phyloP scores from a whole-genome alignment of 495 filamentous ascomycete genomes.

The Hapsidospora chrysogenum region DNA sequence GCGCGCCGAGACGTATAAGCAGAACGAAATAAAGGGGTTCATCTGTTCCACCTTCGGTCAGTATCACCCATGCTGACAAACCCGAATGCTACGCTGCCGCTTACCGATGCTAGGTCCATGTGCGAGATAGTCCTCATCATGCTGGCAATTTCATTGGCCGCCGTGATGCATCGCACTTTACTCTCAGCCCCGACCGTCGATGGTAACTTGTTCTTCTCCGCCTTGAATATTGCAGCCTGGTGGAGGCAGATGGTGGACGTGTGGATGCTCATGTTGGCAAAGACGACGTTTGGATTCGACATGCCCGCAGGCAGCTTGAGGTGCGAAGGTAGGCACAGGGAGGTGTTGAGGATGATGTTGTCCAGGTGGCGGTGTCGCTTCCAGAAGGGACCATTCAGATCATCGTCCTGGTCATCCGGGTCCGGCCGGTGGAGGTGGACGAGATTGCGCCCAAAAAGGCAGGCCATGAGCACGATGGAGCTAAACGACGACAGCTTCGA shows the following conservation, averaged over 20 bases:
- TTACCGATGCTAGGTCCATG: constrained; percentile 66
- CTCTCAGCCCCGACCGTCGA: constrained; percentile 68
- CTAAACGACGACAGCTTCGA: constrained; percentile 60
- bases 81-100: constrained; percentile 11
- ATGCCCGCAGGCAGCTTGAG: constrained; percentile 69
- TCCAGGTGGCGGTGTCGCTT: constrained; percentile 81
- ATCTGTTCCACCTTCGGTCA: constrained; percentile 35
- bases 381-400: constrained; percentile 93
- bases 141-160: constrained; percentile 85
- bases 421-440: constrained; percentile 86
- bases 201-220: constrained; percentile 73
- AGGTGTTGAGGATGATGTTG: constrained; percentile 73
- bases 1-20: constrained; percentile 82
- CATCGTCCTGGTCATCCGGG: constrained; percentile 63
- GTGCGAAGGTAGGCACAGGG: constrained; percentile 66
- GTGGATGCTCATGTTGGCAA: constrained; percentile 92
- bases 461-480: constrained; percentile 69
- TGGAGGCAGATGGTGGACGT: constrained; percentile 94
- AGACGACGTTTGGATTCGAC: constrained; percentile 71
- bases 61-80: constrained; percentile 1
- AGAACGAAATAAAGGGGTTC: constrained; percentile 94
- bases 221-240: constrained; percentile 95
- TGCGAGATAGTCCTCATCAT: constrained; percentile 95
- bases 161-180: constrained; percentile 81
- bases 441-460: constrained; percentile 86